These are phyloP conservation scores for Boletus rubropictus DNA, from an alignment of 768 basidiomycete species.

Conservation along the genomic window DNA sequence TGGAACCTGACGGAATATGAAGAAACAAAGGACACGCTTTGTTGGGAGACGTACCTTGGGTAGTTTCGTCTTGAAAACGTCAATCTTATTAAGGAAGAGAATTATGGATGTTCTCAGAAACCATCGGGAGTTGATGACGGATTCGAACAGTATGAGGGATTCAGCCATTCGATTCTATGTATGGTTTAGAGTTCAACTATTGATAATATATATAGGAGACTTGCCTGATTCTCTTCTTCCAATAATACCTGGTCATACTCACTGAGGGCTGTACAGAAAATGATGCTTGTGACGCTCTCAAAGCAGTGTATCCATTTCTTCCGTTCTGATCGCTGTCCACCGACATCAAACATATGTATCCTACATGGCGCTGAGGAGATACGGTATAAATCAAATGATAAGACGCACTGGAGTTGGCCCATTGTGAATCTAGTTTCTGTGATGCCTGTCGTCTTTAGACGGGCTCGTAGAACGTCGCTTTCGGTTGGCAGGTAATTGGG, in stretches of 20 bases:
- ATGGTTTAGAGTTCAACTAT: not conserved
- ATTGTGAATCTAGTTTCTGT: conserved; percentile 79
- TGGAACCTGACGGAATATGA: conserved; percentile 44
- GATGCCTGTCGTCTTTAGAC: conserved; percentile 86
- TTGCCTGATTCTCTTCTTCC: conserved; percentile 43
- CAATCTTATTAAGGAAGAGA: conserved; percentile 66
- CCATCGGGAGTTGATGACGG: conserved; percentile 76
- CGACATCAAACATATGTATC: conserved; percentile 74
- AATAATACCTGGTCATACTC: conserved; percentile 72
- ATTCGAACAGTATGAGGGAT: conserved; percentile 69
- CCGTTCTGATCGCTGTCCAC: conserved; percentile 74
- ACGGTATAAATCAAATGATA: rapidly evolving
- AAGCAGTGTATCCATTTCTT: conserved; percentile 83
- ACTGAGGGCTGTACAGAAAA: conserved; percentile 69
- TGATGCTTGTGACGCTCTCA: conserved; percentile 74
- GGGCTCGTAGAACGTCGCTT: conserved; percentile 81
- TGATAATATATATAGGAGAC: not conserved
- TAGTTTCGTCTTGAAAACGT: conserved; percentile 71
- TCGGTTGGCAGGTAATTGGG: conserved; percentile 81
- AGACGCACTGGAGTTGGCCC: conserved; percentile 54
- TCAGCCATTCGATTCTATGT: conserved; percentile 69
- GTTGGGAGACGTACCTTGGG: conserved; percentile 36
- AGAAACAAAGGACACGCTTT: not conserved
- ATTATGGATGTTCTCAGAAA: conserved; percentile 64
- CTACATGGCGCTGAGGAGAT: conserved; percentile 15